Conservation (phyloP, 1,284 basidiomycete genomes). For the Ceratobasidium papillatum region DNA sequence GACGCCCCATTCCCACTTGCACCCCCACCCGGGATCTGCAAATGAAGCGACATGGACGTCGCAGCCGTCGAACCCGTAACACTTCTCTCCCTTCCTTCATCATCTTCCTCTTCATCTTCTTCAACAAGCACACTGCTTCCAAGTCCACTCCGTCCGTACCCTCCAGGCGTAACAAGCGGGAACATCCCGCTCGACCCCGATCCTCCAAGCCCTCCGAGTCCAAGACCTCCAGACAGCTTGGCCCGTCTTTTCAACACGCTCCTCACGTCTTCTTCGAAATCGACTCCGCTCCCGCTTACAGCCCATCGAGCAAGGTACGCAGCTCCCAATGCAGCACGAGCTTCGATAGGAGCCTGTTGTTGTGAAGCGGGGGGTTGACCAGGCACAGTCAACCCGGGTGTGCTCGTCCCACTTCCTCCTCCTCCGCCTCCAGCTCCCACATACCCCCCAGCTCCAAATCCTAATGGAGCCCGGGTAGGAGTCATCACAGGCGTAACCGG, state of each 20-base stretch:
- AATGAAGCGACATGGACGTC: constrained; percentile 47
- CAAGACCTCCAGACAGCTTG: constrained; percentile 10
- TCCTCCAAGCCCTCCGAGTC: background rate
- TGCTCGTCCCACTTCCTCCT: constrained; percentile 23
- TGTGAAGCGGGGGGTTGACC: constrained; percentile 19
- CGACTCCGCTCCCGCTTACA: constrained; percentile 64
- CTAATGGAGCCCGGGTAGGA: constrained; percentile 29
- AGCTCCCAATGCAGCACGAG: constrained; percentile 71
- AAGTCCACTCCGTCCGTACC: constrained; percentile 58
- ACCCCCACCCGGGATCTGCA: background rate
- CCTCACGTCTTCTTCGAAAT: constrained; percentile 78
- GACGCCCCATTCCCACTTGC: constrained; percentile 55
- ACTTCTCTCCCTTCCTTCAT: constrained; percentile 54
- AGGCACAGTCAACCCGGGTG: constrained; percentile 25
- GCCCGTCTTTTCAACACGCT: constrained; percentile 68
- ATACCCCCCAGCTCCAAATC: constrained; percentile 23
- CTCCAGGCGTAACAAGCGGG: background rate
- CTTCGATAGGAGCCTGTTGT: constrained; percentile 50
- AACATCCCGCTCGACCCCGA: constrained; percentile 1
- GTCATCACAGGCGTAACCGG: constrained; percentile 35
- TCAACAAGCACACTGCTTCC: constrained; percentile 70
- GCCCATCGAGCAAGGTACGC: constrained; percentile 83
- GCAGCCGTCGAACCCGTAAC: constrained; percentile 62
- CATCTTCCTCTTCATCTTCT: constrained; percentile 74
- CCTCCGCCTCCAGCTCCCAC: background rate